Conservation (phyloP, 1,284 basidiomycete genomes). For the Tremellales sp. region DNA sequence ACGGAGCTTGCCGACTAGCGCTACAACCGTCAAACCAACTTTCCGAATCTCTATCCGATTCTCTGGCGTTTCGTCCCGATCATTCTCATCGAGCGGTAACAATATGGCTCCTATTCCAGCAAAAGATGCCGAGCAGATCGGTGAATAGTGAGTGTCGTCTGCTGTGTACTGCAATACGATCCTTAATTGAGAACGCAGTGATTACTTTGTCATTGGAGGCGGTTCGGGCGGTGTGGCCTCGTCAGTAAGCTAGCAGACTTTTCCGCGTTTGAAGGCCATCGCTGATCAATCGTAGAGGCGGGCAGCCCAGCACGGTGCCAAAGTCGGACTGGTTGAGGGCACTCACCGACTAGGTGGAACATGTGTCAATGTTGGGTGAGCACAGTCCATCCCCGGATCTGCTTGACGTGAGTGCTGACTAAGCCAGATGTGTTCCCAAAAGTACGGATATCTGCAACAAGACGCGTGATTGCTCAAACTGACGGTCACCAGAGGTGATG, state of each 20-base stretch:
- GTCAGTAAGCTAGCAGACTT: constrained; percentile 32
- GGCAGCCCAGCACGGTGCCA: constrained; percentile 88
- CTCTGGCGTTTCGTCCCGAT: background rate
- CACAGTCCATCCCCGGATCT: constrained; percentile 4
- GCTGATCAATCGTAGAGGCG: constrained; percentile 59
- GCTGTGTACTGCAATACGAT: background rate
- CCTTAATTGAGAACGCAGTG: constrained; percentile 14
- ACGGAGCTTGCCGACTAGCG: background rate
- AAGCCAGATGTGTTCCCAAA: constrained; percentile 76
- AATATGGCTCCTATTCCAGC: constrained; percentile 1
- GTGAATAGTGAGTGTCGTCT: background rate
- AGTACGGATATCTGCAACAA: constrained; percentile 61
- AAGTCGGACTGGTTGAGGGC: constrained; percentile 84
- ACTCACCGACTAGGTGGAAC: constrained; percentile 81
- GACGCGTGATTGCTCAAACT: background rate
- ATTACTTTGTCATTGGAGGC: constrained; percentile 47
- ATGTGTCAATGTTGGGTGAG: constrained; percentile 69
- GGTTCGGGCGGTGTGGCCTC: constrained; percentile 49
- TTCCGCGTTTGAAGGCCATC: background rate
- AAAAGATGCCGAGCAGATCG: background rate
- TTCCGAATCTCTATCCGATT: background rate
- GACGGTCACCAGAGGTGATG: constrained; percentile 69
- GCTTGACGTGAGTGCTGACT: constrained; percentile 1
- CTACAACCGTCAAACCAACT: background rate
- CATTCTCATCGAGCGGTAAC: background rate